Evolutionary conservation across 2,329 filamentous ascomycete genomes (phyloP), one percentile per base, ranked within the genome.

Genomic region (Ophiocordyceps camponoti-leonardi): DNA sequence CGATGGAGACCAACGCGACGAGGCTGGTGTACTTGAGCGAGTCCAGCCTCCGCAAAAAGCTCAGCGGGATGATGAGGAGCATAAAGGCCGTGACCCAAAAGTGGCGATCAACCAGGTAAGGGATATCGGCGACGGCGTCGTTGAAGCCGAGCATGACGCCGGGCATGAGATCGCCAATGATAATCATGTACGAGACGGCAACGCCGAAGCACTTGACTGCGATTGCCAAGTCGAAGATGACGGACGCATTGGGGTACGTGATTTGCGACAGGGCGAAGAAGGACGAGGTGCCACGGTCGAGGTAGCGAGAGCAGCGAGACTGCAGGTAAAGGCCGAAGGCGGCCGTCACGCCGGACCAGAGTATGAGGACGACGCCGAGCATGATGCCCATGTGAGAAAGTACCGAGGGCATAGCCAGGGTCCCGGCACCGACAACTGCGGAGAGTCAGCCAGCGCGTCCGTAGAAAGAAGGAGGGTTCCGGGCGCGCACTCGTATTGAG

Each of bases 81-180:
- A 98, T 94, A 59, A 98, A 98, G 1, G 81, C 88, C 2, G 92
- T 96, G 49, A 98, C 84, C 92, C 92, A 98, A 61, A 98, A 98
- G 59, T 92, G 83, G 44, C 92, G 77, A 58, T 96, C 87, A 41
- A 90, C 73, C 50, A 96, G 66, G 57, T 90, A 96, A 1, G 78
- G 73, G 41, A 82, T 56, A 26, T 56, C 67, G 2, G 75, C 71
- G 18, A 72, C 75, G 19, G 75, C 74, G 43, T 75, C 72, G 49
- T 78, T 76, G 61, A 98, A 90, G 5, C 88, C 92, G 49, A 78
- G 67, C 22, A 92, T 79, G 11, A 98, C 92, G 37, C 87, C 90
- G 1, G 92, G 92, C 92, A 98, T 98, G 50, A 98, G 68, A 61
- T 98, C 92, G 44, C 92, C 92, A 54, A 98, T 96, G 57, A 98